These are phyloP conservation scores for Coniophora puteana DNA, from an alignment of 1,284 basidiomycete species.

Conservation along the genomic window DNA sequence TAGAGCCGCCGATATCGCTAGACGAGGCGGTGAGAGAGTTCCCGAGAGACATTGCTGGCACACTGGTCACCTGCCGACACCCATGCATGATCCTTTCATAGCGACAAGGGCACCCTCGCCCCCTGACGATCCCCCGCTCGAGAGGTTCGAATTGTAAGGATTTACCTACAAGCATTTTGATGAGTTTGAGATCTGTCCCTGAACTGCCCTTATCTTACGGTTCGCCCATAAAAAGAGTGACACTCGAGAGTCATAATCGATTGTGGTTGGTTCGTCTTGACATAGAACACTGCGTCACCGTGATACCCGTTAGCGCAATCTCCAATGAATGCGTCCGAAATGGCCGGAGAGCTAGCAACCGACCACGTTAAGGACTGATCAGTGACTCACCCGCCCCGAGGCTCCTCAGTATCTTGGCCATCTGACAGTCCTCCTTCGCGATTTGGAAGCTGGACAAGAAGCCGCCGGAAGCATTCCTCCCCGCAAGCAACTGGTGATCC, in stretches of 20 bases:
- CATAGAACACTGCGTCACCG: conserved; percentile 37
- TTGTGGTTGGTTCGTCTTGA: conserved; percentile 45
- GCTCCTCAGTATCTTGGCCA: conserved; percentile 23
- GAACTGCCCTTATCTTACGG: conserved; percentile 15
- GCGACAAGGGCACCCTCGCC: conserved; percentile 52
- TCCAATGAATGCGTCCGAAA: no score
- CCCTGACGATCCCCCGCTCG: conserved; percentile 47
- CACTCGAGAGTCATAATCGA: conserved; percentile 34
- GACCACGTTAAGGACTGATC: no score
- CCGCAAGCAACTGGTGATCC: conserved; percentile 19
- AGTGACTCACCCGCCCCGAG: conserved; percentile 27
- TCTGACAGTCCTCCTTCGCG: conserved; percentile 21
- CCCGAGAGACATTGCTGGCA: conserved; percentile 16
- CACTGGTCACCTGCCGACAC: conserved; percentile 49
- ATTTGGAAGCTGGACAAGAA: conserved; percentile 22
- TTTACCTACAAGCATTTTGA: conserved; percentile 26
- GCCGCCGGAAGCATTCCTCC: conserved; percentile 40
- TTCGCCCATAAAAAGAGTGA: conserved; percentile 39
- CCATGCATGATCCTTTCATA: conserved; percentile 45
- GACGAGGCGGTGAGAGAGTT: background rate
- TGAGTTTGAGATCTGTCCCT: no score
- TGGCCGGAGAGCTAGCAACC: no score
- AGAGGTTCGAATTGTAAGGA: conserved; percentile 41
- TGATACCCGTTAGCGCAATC: no score
- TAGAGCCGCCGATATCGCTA: conserved; percentile 28